Conservation (phyloP, 345 rosid species). For the Balakata baccata region DNA sequence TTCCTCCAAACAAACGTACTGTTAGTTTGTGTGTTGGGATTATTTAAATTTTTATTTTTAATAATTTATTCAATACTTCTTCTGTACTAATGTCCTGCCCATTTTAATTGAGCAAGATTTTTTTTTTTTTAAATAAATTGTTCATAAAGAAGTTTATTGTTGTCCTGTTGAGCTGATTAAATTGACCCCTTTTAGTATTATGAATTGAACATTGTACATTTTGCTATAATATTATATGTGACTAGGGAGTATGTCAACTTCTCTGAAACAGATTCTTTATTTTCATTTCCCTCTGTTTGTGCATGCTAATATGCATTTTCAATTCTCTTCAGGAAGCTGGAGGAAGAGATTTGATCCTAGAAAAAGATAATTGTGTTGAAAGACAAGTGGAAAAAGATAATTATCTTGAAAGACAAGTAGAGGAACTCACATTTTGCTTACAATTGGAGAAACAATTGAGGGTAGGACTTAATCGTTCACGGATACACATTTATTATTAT, state of each 20-base stretch:
- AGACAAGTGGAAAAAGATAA: not conserved
- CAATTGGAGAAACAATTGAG: constrained; percentile 7
- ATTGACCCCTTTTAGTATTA: not conserved
- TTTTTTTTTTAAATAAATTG: not conserved
- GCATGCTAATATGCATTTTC: not conserved
- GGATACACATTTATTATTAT: not conserved
- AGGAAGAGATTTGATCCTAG: not conserved
- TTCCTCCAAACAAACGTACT: not conserved
- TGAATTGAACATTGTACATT: not conserved
- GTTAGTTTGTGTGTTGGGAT: not conserved
- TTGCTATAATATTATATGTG: not conserved
- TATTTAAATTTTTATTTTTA: too few relatives aligned
- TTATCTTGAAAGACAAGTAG: constrained; percentile 4
- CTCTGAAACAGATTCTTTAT: not conserved
- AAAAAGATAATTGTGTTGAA: not conserved
- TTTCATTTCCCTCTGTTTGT: not conserved
- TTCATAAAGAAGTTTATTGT: not conserved
- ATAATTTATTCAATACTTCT: not conserved
- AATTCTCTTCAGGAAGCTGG: constrained; percentile 13
- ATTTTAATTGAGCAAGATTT: not conserved
- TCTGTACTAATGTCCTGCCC: not conserved
- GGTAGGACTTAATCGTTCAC: not conserved
- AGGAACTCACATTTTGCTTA: constrained; percentile 12
- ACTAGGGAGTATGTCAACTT: not conserved
- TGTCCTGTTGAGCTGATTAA: not conserved